These are phyloP conservation scores for Debaryomycetaceae sp. DNA, from an alignment of 1,139 yeast species.

Conservation along the genomic window DNA sequence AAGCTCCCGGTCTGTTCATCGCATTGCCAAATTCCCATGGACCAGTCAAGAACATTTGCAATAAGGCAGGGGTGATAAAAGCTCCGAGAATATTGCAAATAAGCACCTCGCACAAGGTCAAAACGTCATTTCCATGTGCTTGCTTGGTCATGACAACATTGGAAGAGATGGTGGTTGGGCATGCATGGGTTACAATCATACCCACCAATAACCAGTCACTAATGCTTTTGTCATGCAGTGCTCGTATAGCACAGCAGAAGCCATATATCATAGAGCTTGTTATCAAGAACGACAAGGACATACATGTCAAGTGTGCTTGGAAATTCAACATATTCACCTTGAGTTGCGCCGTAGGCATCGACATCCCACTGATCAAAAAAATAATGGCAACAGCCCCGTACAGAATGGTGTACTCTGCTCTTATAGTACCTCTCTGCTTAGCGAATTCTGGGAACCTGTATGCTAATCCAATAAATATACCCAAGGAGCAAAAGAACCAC, in stretches of 20 bases:
- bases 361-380: slow-evolving; percentile 74
- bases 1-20: slow-evolving; percentile 43
- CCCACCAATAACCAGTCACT: slow-evolving; percentile 78
- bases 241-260: slow-evolving; percentile 61
- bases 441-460: slow-evolving; percentile 80
- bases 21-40: slow-evolving; percentile 84
- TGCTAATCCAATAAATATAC: slow-evolving; percentile 70
- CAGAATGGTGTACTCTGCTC: slow-evolving; percentile 70
- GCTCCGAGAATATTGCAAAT: slow-evolving; percentile 84
- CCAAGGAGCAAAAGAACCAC: slow-evolving; percentile 77
- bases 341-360: slow-evolving; percentile 65
- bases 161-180: slow-evolving; percentile 89
- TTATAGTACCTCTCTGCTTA: slow-evolving; percentile 72
- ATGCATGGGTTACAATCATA: slow-evolving; percentile 73
- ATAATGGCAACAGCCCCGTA: slow-evolving; percentile 87
- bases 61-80: slow-evolving; percentile 78
- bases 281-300: slow-evolving; percentile 65
- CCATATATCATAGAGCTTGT: slow-evolving; percentile 78
- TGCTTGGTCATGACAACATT: slow-evolving; percentile 88
- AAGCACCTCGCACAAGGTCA: slow-evolving; percentile 80
- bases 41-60: slow-evolving; percentile 63
- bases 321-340: slow-evolving; percentile 62
- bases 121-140: slow-evolving; percentile 76
- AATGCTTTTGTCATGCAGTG: slow-evolving; percentile 54
- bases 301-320: slow-evolving; percentile 77